Evolutionary conservation across 768 basidiomycete species (phyloP), one percentile per base, ranked within the genome.

Genomic region (Boletus tylopilopsis): DNA sequence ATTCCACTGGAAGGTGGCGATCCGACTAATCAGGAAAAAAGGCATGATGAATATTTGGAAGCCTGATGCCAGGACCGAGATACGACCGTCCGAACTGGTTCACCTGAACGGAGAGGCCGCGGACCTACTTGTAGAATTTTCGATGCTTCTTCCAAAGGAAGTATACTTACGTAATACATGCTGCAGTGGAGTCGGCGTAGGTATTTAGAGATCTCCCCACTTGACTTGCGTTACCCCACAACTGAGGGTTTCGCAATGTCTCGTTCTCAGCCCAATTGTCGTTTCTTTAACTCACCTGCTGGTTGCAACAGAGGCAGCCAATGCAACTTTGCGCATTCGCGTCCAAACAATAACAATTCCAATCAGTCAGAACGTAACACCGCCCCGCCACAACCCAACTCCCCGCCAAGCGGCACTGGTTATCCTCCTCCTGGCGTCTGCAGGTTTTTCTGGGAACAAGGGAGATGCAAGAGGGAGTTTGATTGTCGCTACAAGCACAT

Each of bases 241-340:
- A 16, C n/a, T 34, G 13, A n/a, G 19, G 11, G n/a, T 33, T 10
- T 45, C 29, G 4, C 44, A 9, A 64, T 62, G 63, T 59, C 70
- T 56, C 60, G 54, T 34, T 53, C 42, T 25, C 64, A n/a, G n/a
- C n/a, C n/a, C n/a, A n/a, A 60, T 59, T 80, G 79, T 62, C 63
- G 54, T 23, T 79, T 68, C 45, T 67, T 70, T 59, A 72, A 63
- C 57, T 63, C 47, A 7, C 72, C 75, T 8, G 61, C 68, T 27
- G 80, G 81, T 25, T 82, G 81, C 61, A 65, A 69, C n/a, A 48
- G 56, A 32, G 80, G 79, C 41, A 51, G 45, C 22, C 53, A 61
- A 13, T 81, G 80, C 54, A 57, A 12, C 2, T 81, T 68, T 47
- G 27, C 55, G 15, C 73, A 71, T 33, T 32, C 60, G 2, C 22